These are phyloP conservation scores for Beauveria sp. DNA, from an alignment of 2,329 filamentous ascomycete species.

Conservation along the genomic window DNA sequence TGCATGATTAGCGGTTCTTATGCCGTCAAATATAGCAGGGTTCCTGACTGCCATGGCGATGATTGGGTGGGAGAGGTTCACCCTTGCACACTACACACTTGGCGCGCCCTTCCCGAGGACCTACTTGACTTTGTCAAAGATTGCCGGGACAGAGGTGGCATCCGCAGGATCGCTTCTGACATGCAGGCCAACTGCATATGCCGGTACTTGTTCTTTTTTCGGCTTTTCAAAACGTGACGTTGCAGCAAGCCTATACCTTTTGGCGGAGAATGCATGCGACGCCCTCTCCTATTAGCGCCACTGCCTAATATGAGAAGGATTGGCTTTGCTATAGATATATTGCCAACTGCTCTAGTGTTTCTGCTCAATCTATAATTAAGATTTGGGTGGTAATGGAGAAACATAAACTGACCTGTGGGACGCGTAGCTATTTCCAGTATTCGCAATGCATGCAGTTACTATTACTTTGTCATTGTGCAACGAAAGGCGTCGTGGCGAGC, in stretches of 20 bases:
- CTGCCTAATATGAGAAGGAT: neutral
- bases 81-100: neutral
- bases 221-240: neutral
- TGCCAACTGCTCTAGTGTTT: neutral
- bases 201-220: conserved; percentile 5
- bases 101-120: neutral
- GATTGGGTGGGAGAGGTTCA: conserved; percentile 1
- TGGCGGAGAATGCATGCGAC: neutral
- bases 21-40: neutral
- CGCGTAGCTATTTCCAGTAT: neutral
- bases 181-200: conserved; percentile 7
- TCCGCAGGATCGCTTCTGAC: conserved; percentile 3
- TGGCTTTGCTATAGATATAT: neutral
- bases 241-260: neutral
- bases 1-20: neutral
- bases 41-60: neutral
- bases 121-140: neutral
- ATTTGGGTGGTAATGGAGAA: too few relatives aligned
- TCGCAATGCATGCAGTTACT: neutral
- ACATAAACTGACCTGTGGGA: too few relatives aligned
- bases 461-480: neutral
- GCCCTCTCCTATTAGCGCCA: neutral
- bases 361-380: neutral
- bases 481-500: neutral
- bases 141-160: neutral